A percentile compares a stretch with the other conserved stretches of the same genome.
Conservation (phyloP, 2,329 filamentous ascomycete species). For the Botryotinia calthae region DNA sequence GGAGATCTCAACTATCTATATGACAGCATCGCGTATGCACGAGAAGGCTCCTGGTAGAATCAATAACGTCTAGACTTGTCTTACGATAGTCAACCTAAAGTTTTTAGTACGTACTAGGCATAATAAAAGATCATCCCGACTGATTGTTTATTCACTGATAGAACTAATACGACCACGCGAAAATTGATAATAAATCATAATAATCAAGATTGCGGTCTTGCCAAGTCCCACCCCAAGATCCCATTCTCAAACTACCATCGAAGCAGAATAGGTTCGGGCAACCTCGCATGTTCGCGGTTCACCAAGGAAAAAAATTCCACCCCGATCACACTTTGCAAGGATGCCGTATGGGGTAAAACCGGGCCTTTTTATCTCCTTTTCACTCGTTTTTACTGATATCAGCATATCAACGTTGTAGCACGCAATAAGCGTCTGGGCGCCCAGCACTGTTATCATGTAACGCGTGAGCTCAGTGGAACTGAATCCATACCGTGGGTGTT, state of each 20-base stretch:
- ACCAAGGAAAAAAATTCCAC: background rate
- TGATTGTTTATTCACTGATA: background rate
- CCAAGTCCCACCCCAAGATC: background rate
- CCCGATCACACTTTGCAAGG: background rate
- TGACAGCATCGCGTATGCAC: background rate
- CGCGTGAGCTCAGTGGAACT: background rate
- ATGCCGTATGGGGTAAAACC: conserved; percentile 5
- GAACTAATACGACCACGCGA: background rate
- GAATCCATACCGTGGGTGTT: background rate
- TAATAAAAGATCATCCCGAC: background rate
- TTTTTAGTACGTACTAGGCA: background rate
- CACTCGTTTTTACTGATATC: background rate
- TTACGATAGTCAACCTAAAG: background rate
- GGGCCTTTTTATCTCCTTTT: background rate
- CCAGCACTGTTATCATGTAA: conserved; percentile 1
- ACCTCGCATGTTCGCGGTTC: background rate
- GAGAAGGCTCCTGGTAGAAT: background rate
- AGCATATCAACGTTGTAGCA: background rate
- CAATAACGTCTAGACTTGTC: background rate
- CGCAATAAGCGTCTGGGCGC: conserved; percentile 3
- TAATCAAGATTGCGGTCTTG: background rate
- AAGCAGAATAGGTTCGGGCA: background rate
- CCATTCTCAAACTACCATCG: background rate
- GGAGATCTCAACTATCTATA: conserved; percentile 1
- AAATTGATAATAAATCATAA: conserved; percentile 1